Conservation (phyloP, 495 filamentous ascomycete genomes). For the Cercophora sp. region DNA sequence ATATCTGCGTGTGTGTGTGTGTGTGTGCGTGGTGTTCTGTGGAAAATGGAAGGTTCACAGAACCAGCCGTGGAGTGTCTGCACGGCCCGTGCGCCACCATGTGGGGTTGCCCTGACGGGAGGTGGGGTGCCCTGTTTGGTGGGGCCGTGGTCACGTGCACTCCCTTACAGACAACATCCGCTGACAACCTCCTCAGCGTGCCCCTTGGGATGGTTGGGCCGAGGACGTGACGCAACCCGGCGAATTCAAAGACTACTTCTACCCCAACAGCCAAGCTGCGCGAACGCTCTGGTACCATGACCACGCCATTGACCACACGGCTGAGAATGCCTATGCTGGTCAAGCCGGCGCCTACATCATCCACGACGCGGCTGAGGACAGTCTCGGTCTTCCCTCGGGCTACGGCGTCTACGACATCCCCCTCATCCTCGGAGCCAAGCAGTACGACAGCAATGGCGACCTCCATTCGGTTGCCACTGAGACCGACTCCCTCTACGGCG, state of each 20-base stretch:
- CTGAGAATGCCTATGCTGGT: constrained; percentile 50
- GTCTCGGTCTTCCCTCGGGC: constrained; percentile 43
- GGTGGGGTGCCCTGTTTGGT: too few species aligned
- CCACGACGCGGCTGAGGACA: constrained; percentile 43
- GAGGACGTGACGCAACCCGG: constrained; percentile 46
- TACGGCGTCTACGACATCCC: constrained; percentile 50
- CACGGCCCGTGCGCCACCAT: too few species aligned
- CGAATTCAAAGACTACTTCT: constrained; percentile 60
- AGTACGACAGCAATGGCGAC: constrained; percentile 44
- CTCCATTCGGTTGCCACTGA: constrained; percentile 39
- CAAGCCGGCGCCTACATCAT: constrained; percentile 46
- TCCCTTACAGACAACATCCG: too few species aligned
- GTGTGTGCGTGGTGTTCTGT: too few species aligned
- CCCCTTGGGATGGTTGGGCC: constrained; percentile 51
- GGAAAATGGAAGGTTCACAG: too few species aligned
- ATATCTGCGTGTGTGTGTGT: too few species aligned
- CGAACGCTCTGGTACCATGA: constrained; percentile 59
- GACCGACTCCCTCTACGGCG: constrained; percentile 45
- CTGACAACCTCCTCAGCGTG: constrained; percentile 17
- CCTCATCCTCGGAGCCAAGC: constrained; percentile 46
- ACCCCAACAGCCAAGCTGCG: constrained; percentile 48
- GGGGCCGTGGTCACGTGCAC: too few species aligned
- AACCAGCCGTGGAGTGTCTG: too few species aligned
- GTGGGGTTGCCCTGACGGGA: too few species aligned
- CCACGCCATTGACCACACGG: constrained; percentile 44